Evolutionary conservation across 2,329 filamentous ascomycete species (phyloP).

Genomic region (Mycosphaerelloides madeirae): DNA sequence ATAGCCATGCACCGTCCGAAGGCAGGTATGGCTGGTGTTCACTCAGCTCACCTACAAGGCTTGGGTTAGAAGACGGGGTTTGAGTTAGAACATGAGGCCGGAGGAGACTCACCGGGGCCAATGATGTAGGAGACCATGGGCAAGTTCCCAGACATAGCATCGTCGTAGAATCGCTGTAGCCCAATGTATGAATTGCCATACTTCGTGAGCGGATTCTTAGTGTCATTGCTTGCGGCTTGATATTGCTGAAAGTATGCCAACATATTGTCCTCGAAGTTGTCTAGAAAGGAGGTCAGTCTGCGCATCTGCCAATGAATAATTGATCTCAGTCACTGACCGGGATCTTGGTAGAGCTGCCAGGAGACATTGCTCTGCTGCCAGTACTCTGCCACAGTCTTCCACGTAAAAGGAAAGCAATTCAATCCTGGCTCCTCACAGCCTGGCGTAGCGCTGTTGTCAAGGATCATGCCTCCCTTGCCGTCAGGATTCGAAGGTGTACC

Average conservation of each 20-base stretch:
- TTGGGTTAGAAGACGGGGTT: no score
- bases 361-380: background rate
- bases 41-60: no score
- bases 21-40: conserved; percentile 51
- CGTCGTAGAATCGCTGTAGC: conserved; percentile 46
- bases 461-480: conserved; percentile 28
- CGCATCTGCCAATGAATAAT: conserved; percentile 19
- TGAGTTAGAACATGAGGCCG: no score
- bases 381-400: conserved; percentile 1
- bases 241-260: conserved; percentile 52
- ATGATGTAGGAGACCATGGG: conserved; percentile 50
- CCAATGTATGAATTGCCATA: conserved; percentile 41
- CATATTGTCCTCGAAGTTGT: conserved; percentile 41
- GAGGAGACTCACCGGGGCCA: conserved; percentile 41
- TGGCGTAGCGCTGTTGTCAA: background rate
- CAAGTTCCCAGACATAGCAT: conserved; percentile 47
- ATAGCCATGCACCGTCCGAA: conserved; percentile 51
- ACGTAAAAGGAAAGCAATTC: background rate
- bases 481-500: conserved; percentile 41
- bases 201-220: conserved; percentile 26
- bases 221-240: conserved; percentile 38
- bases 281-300: background rate
- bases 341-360: conserved; percentile 29
- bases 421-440: conserved; percentile 1
- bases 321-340: conserved; percentile 42